Conservation (phyloP, 2,329 filamentous ascomycete genomes). For the Trichoderma pleuroti region DNA sequence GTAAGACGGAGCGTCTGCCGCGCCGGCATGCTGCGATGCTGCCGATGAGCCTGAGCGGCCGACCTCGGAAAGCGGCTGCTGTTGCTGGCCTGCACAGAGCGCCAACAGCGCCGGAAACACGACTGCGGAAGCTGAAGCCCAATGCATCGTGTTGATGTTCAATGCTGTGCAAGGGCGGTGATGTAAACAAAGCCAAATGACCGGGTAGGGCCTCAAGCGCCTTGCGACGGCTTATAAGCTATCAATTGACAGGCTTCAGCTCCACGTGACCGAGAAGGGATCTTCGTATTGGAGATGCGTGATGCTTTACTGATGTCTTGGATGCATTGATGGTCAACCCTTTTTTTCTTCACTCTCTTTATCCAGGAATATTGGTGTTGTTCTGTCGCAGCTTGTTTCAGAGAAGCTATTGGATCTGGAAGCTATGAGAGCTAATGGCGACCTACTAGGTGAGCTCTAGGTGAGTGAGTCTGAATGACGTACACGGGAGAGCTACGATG, state of each 20-base stretch:
- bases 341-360: neutral
- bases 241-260: neutral
- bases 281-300: neutral
- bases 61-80: constrained; percentile 5
- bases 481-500: neutral
- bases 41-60: neutral
- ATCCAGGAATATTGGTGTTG: neutral
- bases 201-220: neutral
- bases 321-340: neutral
- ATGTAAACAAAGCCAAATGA: constrained; percentile 5
- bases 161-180: neutral
- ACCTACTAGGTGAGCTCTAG: neutral
- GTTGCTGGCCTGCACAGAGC: constrained; percentile 17
- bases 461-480: neutral
- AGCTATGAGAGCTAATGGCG: neutral
- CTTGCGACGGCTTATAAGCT: neutral
- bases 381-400: neutral
- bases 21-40: neutral
- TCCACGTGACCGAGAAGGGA: neutral
- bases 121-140: constrained; percentile 11
- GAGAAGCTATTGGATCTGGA: neutral
- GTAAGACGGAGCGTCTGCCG: constrained; percentile 30
- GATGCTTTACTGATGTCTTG: neutral
- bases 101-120: constrained; percentile 17
- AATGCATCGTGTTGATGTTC: constrained; percentile 9